Evolutionary conservation across 345 rosid species (phyloP).

Genomic region (Citrus medica): DNA sequence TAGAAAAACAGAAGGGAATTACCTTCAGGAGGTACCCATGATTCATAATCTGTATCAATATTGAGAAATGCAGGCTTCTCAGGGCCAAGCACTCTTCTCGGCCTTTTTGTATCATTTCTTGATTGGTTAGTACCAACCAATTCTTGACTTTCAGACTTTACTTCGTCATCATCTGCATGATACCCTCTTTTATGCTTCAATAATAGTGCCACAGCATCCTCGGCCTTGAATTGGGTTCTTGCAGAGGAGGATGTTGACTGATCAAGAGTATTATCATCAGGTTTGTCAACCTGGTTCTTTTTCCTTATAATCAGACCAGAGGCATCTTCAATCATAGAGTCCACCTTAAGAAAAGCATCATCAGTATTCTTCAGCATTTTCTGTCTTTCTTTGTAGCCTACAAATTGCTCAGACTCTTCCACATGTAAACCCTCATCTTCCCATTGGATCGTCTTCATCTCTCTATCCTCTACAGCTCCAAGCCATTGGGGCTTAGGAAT

Average conservation of each 20-base stretch:
- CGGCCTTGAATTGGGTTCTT: conserved; percentile 55
- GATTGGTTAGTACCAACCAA: conserved; percentile 17
- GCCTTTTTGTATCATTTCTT: conserved; percentile 42
- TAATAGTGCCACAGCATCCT: conserved; percentile 83
- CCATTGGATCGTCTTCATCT: conserved; percentile 31
- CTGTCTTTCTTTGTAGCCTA: conserved; percentile 84
- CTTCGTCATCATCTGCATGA: conserved; percentile 45
- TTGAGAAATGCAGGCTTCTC: conserved; percentile 74
- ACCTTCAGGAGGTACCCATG: conserved; percentile 99
- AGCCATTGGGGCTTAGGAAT: conserved; percentile 87
- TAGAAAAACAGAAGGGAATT: conserved; percentile 7
- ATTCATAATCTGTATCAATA: conserved; percentile 43
- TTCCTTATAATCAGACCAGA: conserved; percentile 88
- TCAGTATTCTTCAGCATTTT: conserved; percentile 29
- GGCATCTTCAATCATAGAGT: conserved; percentile 45
- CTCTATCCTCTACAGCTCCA: conserved; percentile 65
- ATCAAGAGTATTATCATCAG: conserved; percentile 26
- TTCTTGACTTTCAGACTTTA: conserved; percentile 28
- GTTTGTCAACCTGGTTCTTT: conserved; percentile 46
- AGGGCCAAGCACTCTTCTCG: conserved; percentile 63
- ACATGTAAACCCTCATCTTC: conserved; percentile 28
- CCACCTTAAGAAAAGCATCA: conserved; percentile 12
- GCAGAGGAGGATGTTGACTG: conserved; percentile 32
- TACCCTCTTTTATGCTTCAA: conserved; percentile 77
- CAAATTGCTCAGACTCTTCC: conserved; percentile 61